Base-by-base conservation (phyloP, 306 rosid genomes). In the Aeschynomene evenia region DNA sequence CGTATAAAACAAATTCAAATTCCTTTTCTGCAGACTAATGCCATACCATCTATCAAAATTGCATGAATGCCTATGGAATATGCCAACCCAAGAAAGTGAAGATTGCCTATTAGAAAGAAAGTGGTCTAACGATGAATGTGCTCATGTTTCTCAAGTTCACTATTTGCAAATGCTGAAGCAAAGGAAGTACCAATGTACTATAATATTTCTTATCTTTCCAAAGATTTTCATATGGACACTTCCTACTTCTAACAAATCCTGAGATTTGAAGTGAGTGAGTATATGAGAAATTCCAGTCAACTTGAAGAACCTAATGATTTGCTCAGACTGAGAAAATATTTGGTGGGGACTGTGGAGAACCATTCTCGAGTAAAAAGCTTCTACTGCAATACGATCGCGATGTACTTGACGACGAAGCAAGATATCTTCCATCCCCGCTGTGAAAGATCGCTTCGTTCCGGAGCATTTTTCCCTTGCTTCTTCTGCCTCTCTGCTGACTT, bases 381-480 rank as follows among this genome's bases (percentile, higher is more conserved):
- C 97, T 85, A 52, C 99, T 95, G 84, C 99, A 87, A 84, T 91
- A 83, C 3, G 99, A 91, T 65, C 92, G 79, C 16, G 99, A 85
- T n/a, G 99, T 95, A 77, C 99, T 95, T 9, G 99, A 95, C 46
- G 99, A 95, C 20, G 99, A 95, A 75, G 99, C 97, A 22, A 91
- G 89, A 78, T 82, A 85, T 81, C 92, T 95, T 57, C 91, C 97
- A 34, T 89, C 99, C 22, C 95, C 97, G 18, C 95, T 88, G 51
- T 82, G 83, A 67, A 82, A 86, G 62, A 70, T 57, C 18, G 75
- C 83, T 40, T 90, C 97, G 24, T 81, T 79, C 67, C 86, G 70
- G 21, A 70, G 84, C 75, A 76, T 78, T 75, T 89, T 85, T 7
- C 92, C 97, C 59, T 84, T 88, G 80, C 91, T 83, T 39, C 83